Evolutionary conservation across 768 basidiomycete species (phyloP), one percentile per base, ranked within the genome.

Genomic region (Trametes villosa): DNA sequence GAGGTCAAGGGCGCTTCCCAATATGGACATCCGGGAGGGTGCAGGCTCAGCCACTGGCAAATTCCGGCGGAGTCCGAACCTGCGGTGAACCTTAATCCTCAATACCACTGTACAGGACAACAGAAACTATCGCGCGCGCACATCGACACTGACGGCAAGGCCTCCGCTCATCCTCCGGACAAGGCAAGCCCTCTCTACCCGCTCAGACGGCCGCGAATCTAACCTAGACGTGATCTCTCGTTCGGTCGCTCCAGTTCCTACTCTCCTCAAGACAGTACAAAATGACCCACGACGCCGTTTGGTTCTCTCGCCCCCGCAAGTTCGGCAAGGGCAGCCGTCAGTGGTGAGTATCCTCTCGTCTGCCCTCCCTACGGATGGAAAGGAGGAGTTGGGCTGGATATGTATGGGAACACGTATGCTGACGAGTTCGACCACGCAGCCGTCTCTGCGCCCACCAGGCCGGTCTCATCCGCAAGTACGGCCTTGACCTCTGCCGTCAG

Each of bases 261-360:
- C 53, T 17, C 44, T 53, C 67, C 65, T 64, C 67, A 67, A 68
- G 62, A 61, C 56, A 59, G 36, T 22, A 50, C 61, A 88, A 84
- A 80, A 94, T 96, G 95, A 95, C 95, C 73, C 95, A 96, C 92
- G 92, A 96, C 84, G 89, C 94, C 71, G 88, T 97, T 80, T 97
- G 95, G 94, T 95, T 94, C 80, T 94, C 92, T 77, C 92, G 91
- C 72, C 95, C 95, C 64, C 86, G 94, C 77, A 96, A 92, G 78
- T 96, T 70, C 80, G 95, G 95, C 75, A 96, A 96, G 81, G 95
- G 95, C 73, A 87, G 88, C 75, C 92, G 95, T 75, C 92, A 96
- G 77, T 97, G 93, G 93, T 94, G 75, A 73, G 87, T 79, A 20
- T 22, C 53, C 24, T 31, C 31, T 26, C 18, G 24, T 5, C 33